A percentile compares a stretch with the other conserved stretches of the same genome.
These are phyloP conservation scores for Fusarium sp. DNA, from an alignment of 2,329 filamentous ascomycete species.

Conservation along the genomic window DNA sequence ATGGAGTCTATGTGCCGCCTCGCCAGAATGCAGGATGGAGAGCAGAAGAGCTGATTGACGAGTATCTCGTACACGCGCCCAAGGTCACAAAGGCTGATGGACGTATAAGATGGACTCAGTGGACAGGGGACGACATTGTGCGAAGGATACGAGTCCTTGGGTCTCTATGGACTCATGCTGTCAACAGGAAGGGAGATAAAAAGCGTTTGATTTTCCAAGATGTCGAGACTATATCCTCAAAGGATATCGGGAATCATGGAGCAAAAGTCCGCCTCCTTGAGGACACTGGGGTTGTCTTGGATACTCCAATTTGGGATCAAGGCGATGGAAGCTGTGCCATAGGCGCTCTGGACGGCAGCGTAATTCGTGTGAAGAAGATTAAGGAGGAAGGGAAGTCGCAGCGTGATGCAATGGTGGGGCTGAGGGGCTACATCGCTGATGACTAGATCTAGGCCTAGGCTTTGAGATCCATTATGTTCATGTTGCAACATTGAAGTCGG, in stretches of 20 bases:
- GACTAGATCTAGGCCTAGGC: neutral
- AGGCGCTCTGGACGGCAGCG: conserved; percentile 20
- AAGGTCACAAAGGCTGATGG: conserved; percentile 75
- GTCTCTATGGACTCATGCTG: conserved; percentile 66
- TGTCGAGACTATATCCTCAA: conserved; percentile 32
- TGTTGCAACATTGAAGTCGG: neutral
- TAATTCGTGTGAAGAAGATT: conserved; percentile 43
- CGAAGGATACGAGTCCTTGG: conserved; percentile 68
- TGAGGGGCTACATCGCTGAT: conserved; percentile 24
- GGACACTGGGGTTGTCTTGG: conserved; percentile 2
- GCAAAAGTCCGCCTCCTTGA: conserved; percentile 30
- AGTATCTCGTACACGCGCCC: conserved; percentile 62
- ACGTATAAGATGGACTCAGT: conserved; percentile 66
- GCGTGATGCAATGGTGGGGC: conserved; percentile 35
- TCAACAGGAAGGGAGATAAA: conserved; percentile 33
- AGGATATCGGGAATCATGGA: neutral
- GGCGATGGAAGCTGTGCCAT: conserved; percentile 37
- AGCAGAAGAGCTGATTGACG: conserved; percentile 25
- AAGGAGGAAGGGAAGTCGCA: conserved; percentile 47
- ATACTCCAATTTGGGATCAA: conserved; percentile 5
- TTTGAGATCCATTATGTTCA: neutral
- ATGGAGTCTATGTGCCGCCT: conserved; percentile 71
- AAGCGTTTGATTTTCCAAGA: conserved; percentile 53
- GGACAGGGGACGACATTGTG: conserved; percentile 62
- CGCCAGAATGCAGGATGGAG: conserved; percentile 49